Percentiles rank a stretch among this genome's conserved stretches.
These are phyloP conservation scores for Solanum rostratum DNA, from an alignment of 257 asterid genomes.

Conservation along the genomic window DNA sequence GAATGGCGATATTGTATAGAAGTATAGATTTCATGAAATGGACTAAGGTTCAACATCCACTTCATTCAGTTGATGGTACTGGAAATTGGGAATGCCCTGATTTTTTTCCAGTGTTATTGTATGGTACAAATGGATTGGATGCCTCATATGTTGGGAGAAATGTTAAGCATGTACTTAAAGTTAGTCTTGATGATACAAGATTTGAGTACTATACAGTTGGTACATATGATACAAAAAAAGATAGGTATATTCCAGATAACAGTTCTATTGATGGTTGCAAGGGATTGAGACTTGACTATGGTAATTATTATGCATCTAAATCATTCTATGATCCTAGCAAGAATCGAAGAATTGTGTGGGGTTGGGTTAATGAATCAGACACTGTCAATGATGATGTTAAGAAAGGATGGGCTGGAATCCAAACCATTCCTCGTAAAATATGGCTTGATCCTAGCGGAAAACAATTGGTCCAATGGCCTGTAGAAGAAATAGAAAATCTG, in stretches of 20 bases:
- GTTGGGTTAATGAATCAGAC: conserved; percentile 23
- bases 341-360: conserved; percentile 15
- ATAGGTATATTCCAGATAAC: conserved; percentile 9
- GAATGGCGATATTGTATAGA: conserved; percentile 23
- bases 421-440: conserved; percentile 30
- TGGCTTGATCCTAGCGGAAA: conserved; percentile 29
- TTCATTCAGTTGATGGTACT: conserved; percentile 3
- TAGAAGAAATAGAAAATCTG: conserved; percentile 22
- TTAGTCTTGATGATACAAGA: conserved; percentile 13
- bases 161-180: conserved; percentile 6
- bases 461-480: conserved; percentile 39
- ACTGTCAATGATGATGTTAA: neutral
- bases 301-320: conserved; percentile 19
- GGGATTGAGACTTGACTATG: conserved; percentile 17
- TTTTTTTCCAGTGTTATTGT: conserved; percentile 7
- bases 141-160: neutral
- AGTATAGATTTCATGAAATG: conserved; percentile 22
- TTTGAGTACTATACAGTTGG: conserved; percentile 20
- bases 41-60: neutral
- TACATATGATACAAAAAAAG: neutral
- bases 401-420: conserved; percentile 18
- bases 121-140: conserved; percentile 1
- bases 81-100: conserved; percentile 26
- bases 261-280: conserved; percentile 4
- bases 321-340: conserved; percentile 5